These are phyloP conservation scores for Tephrocybe sp. DNA, from an alignment of 768 basidiomycete species.

Conservation along the genomic window DNA sequence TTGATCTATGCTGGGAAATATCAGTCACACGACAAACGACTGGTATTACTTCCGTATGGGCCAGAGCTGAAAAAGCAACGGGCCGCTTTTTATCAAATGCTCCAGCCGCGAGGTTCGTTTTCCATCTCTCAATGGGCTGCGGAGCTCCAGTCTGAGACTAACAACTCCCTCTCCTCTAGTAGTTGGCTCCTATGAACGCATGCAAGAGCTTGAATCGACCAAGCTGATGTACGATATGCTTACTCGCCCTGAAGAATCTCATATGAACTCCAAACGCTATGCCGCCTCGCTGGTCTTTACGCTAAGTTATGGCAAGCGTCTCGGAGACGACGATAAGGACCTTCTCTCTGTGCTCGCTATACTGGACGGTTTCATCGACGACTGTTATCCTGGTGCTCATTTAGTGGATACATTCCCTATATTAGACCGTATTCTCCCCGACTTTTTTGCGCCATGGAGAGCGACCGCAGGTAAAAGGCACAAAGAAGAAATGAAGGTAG, in stretches of 20 bases:
- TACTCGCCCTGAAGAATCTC: background rate
- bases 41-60: slow-evolving; percentile 11
- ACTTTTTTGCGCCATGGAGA: slow-evolving; percentile 14
- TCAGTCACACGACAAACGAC: slow-evolving; percentile 11
- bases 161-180: no score
- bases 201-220: slow-evolving; percentile 12
- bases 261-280: slow-evolving; percentile 14
- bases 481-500: slow-evolving; percentile 11
- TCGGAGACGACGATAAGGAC: slow-evolving; percentile 22
- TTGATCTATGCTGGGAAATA: slow-evolving; percentile 12
- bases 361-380: slow-evolving; percentile 22
- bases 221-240: slow-evolving; percentile 13
- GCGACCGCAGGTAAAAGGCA: slow-evolving; percentile 12
- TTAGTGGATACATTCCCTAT: slow-evolving; percentile 16
- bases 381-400: slow-evolving; percentile 19
- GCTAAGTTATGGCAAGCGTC: slow-evolving; percentile 21
- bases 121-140: no score
- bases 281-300: slow-evolving; percentile 20
- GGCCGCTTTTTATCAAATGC: slow-evolving; percentile 13
- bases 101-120: slow-evolving; percentile 9
- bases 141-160: background rate
- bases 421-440: slow-evolving; percentile 12
- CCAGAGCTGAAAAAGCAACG: slow-evolving; percentile 13
- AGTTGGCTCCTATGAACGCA: slow-evolving; percentile 9
- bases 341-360: slow-evolving; percentile 19